phyloP scores from a whole-genome alignment of 2,329 filamentous ascomycete genomes.

The Phoma sp. region DNA sequence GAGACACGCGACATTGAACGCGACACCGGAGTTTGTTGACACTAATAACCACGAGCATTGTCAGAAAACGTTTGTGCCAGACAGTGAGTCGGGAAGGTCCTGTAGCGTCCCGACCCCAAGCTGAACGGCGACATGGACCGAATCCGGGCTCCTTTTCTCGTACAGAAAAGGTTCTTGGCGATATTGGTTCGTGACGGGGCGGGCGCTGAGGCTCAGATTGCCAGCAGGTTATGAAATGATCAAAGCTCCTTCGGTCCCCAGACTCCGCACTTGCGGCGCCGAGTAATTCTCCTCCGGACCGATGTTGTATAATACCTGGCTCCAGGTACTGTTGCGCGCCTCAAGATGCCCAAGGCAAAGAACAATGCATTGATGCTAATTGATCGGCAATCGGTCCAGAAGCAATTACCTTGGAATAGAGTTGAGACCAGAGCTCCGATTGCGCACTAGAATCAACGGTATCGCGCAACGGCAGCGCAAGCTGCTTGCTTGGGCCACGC shows the following conservation, averaged over 20 bases:
- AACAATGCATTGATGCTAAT: background rate
- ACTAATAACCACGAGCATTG: background rate
- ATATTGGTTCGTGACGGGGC: background rate
- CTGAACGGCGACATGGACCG: constrained; percentile 3
- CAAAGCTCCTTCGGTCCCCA: too few relatives aligned
- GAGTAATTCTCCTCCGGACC: constrained; percentile 12
- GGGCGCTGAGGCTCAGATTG: background rate
- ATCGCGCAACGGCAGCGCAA: constrained; percentile 31
- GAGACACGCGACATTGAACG: background rate
- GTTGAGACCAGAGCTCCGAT: constrained; percentile 16
- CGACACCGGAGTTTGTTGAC: background rate
- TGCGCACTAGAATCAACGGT: constrained; percentile 29
- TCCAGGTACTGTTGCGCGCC: background rate
- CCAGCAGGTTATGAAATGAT: background rate
- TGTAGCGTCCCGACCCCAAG: constrained; percentile 6
- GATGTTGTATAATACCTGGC: background rate
- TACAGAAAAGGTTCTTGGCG: constrained; percentile 1
- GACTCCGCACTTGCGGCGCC: constrained; percentile 15
- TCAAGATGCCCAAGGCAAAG: constrained; percentile 6
- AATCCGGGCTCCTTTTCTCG: constrained; percentile 3
- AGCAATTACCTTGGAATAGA: constrained; percentile 12
- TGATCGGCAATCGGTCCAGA: constrained; percentile 10
- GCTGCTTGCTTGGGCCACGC: constrained; percentile 22
- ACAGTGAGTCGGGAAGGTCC: background rate
- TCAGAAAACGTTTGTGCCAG: background rate